These are phyloP conservation scores for Fomitopsis serialis DNA, from an alignment of 768 basidiomycete species.

Conservation along the genomic window DNA sequence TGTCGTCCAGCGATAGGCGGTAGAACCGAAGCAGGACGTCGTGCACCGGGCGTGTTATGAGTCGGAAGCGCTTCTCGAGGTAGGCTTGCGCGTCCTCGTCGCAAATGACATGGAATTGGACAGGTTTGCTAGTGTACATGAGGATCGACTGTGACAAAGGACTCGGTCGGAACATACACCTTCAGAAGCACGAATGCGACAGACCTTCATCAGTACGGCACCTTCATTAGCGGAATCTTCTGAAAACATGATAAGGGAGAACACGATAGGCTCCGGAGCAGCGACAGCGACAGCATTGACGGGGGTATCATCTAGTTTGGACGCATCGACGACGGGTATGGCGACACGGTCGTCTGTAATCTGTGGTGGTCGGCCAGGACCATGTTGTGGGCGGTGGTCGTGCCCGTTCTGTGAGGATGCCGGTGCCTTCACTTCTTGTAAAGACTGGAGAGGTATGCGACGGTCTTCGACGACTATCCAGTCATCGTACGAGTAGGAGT, in stretches of 20 bases:
- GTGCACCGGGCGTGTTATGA: conserved; percentile 33
- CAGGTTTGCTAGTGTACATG: conserved; percentile 13
- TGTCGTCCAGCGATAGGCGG: conserved; percentile 32
- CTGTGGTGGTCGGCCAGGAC: neutral
- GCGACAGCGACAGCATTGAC: neutral
- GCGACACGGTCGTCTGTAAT: neutral
- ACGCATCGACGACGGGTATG: neutral
- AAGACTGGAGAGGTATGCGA: neutral
- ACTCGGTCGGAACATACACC: neutral
- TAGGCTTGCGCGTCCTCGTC: conserved; percentile 36
- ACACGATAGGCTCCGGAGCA: conserved; percentile 30
- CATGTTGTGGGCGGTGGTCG: neutral
- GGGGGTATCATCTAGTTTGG: neutral
- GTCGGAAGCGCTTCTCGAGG: conserved; percentile 32
- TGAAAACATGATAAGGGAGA: conserved; percentile 40
- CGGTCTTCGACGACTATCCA: conserved; percentile 1
- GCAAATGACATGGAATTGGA: conserved; percentile 29
- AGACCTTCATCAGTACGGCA: conserved; percentile 37
- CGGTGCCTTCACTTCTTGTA: neutral
- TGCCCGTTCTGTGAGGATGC: neutral
- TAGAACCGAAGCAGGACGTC: conserved; percentile 38
- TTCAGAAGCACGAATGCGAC: conserved; percentile 1
- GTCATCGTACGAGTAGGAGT: neutral
- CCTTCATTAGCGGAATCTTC: conserved; percentile 37
- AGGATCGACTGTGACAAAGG: conserved; percentile 17